These are phyloP conservation scores for Crithidia sp. DNA, from an alignment of 208 protist genomes.

Conservation along the genomic window DNA sequence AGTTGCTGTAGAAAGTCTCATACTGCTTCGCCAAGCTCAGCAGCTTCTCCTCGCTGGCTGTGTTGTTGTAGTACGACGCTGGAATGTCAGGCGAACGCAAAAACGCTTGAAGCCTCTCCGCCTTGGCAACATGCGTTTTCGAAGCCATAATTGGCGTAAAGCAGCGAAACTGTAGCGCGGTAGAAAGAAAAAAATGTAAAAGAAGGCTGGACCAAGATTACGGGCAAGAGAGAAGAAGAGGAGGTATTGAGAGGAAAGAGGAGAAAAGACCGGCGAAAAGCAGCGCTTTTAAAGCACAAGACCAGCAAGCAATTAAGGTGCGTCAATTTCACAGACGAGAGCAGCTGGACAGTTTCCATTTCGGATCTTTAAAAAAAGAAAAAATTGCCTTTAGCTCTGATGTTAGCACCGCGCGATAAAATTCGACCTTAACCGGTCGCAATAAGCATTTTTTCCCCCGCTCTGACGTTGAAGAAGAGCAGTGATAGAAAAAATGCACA, in stretches of 20 bases:
- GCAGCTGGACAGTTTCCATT: background rate
- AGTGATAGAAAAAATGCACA: background rate
- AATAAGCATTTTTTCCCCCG: no score
- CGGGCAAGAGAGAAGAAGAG: background rate
- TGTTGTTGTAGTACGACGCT: constrained; percentile 70
- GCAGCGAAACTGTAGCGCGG: background rate
- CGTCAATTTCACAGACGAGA: no score
- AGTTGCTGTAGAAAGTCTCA: constrained; percentile 68
- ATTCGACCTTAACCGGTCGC: no score
- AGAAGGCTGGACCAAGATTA: background rate
- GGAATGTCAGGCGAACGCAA: constrained; percentile 56
- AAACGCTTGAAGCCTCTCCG: constrained; percentile 52
- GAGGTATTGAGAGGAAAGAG: no score
- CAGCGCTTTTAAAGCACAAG: no score
- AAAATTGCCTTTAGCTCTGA: background rate
- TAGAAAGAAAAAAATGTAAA: background rate
- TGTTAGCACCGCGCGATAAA: no score
- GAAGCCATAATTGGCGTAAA: background rate
- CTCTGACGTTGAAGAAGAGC: background rate
- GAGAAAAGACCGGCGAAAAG: no score
- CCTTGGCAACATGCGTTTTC: constrained; percentile 17
- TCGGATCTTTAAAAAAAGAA: background rate
- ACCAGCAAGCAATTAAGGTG: no score
- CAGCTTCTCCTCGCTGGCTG: constrained; percentile 61
- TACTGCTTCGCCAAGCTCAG: constrained; percentile 69